Evolutionary conservation across 768 basidiomycete genomes (phyloP), one percentile per base, ranked within the genome.

Genomic region (Rubroboletus pulcherrimus): DNA sequence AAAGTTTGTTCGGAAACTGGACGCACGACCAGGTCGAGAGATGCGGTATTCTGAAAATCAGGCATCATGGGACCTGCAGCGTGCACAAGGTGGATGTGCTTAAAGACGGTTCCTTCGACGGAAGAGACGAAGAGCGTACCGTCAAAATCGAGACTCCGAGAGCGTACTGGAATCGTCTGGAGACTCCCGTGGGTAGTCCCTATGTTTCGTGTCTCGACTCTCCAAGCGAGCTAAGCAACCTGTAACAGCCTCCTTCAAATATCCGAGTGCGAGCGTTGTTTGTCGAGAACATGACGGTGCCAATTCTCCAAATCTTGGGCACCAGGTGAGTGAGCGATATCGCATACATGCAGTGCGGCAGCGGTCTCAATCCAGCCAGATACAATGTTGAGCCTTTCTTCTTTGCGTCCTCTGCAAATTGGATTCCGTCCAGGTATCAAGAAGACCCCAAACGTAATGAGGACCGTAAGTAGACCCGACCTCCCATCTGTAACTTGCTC

Each of bases 361-460:
- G n/a, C 5, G 5, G 10, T 37, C 52, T 62, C 46, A 55, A 43
- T 26, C 14, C n/a, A 9, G 14, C 8, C 26, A 74, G 84, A 63
- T 84, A 79, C 56, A 77, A 77, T 53, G 75, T 85, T 39, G 84
- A 85, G 56, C 84, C 84, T 1, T 85, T 85, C 70, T 85, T 81
- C 63, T 86, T 84, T 62, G 81, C 83, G 0, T 84, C 83, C 1
- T 81, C 83, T 0, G 64, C 78, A 14, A 85, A 82, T 58, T 85
- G 83, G 84, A 87, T 86, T 45, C 86, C 85, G 0, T 82, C 83
- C 1, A 79, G 83, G 51, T 87, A 81, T 41, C 77, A 84, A 57
- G 84, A 85, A 62, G 79, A 79, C 40, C 66, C 77, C 2, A 57
- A 64, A 21, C 55, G 64, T 24, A 66, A 68, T 0, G 56, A 69